Conservation (phyloP, 2,329 filamentous ascomycete species). For the Cladosporium oxysporum region DNA sequence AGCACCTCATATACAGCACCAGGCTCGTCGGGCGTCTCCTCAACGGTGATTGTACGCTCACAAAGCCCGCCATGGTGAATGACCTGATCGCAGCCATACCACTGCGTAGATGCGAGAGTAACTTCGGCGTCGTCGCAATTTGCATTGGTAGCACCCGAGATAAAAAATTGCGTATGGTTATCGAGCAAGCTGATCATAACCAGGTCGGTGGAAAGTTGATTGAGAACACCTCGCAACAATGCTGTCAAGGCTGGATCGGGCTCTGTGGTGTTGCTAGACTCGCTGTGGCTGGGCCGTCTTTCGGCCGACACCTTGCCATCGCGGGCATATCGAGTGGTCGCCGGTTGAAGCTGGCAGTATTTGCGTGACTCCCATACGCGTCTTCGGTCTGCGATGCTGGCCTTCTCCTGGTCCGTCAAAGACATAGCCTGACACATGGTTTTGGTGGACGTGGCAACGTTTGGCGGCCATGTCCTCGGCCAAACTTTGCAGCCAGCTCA, state of each 20-base stretch:
- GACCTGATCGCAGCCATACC: slow-evolving; percentile 21
- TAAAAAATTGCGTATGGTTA: slow-evolving; percentile 1
- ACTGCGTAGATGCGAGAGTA: neutral
- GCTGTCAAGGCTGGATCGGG: neutral
- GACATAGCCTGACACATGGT: neutral
- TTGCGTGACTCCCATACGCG: slow-evolving; percentile 16
- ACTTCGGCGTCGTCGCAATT: neutral
- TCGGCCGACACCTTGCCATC: neutral
- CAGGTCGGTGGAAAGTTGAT: neutral
- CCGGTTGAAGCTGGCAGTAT: slow-evolving; percentile 19
- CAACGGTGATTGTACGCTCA: slow-evolving; percentile 10
- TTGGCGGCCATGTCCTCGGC: neutral
- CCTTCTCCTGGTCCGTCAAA: neutral
- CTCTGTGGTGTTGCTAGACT: neutral
- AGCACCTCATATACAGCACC: slow-evolving; percentile 17
- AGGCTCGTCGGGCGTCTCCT: neutral
- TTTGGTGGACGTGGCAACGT: neutral
- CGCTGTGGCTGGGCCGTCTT: neutral
- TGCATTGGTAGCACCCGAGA: neutral
- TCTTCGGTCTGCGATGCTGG: slow-evolving; percentile 5
- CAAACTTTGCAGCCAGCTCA: neutral
- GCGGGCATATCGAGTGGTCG: neutral
- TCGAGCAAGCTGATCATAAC: slow-evolving; percentile 3
- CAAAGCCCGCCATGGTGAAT: slow-evolving; percentile 19
- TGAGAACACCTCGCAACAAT: neutral